These are phyloP conservation scores for Leccinum subtestaceum DNA, from an alignment of 768 basidiomycete genomes.

Conservation along the genomic window DNA sequence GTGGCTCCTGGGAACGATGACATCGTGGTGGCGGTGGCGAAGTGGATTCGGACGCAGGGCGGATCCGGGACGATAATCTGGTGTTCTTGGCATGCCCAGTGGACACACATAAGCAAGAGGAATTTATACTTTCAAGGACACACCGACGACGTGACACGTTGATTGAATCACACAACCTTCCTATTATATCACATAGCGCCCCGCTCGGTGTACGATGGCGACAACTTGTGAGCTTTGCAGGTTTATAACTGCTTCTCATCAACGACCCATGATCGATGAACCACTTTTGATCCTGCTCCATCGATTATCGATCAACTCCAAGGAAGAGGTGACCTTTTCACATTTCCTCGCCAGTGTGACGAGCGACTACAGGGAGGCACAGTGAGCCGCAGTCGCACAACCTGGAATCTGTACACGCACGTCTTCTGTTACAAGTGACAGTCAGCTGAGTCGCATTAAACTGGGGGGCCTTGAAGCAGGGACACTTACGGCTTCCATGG, in stretches of 20 bases:
- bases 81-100: no score
- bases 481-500: not conserved
- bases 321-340: not conserved
- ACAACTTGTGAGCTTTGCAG: not conserved
- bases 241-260: not conserved
- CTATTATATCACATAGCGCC: not conserved
- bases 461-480: no score
- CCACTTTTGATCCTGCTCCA: no score
- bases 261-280: not conserved
- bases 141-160: not conserved
- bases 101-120: no score
- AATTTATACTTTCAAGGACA: not conserved
- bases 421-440: not conserved
- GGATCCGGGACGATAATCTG: no score
- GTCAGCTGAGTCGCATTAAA: no score
- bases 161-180: slow-evolving; percentile 4
- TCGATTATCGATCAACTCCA: no score
- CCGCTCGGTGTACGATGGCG: not conserved
- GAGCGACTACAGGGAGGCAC: not conserved
- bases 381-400: not conserved
- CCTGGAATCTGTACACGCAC: not conserved
- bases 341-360: no score
- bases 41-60: no score
- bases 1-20: no score
- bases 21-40: no score